These are phyloP conservation scores for Xylaria hypoxylon DNA, from an alignment of 2,329 filamentous ascomycete genomes.

Conservation along the genomic window DNA sequence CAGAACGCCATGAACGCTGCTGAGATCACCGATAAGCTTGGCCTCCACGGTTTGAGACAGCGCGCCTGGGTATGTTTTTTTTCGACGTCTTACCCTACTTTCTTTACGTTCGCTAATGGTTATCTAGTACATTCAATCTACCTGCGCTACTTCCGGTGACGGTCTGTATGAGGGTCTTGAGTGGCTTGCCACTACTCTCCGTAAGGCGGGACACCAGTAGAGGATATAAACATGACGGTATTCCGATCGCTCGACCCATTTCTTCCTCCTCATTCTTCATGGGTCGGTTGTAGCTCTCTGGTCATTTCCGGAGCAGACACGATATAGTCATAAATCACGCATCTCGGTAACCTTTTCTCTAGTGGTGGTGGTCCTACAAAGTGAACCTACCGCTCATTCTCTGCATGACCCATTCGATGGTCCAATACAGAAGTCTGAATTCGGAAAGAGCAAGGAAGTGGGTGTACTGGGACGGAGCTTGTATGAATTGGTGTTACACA, in stretches of 20 bases:
- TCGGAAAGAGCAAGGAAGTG: conserved; percentile 51
- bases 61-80: conserved; percentile 92
- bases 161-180: conserved; percentile 99
- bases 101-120: conserved; percentile 29
- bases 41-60: conserved; percentile 98
- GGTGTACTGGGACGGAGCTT: conserved; percentile 54
- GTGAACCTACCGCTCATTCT: conserved; percentile 45
- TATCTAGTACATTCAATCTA: conserved; percentile 95
- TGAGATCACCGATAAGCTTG: conserved; percentile 99
- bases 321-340: conserved; percentile 64
- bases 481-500: conserved; percentile 54
- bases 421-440: conserved; percentile 49
- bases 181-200: conserved; percentile 86
- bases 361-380: conserved; percentile 43
- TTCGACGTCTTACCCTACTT: not conserved
- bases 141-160: conserved; percentile 98
- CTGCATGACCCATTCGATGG: conserved; percentile 39
- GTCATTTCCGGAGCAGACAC: conserved; percentile 65
- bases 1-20: conserved; percentile 99
- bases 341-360: conserved; percentile 48
- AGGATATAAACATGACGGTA: conserved; percentile 52
- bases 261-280: conserved; percentile 57
- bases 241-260: conserved; percentile 57
- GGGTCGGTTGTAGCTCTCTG: conserved; percentile 70
- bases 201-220: conserved; percentile 77